Percentiles rank a stretch among this genome's conserved stretches.
Conservation (phyloP, 2,329 filamentous ascomycete species). For the Aspergillus pseudoglaucus region DNA sequence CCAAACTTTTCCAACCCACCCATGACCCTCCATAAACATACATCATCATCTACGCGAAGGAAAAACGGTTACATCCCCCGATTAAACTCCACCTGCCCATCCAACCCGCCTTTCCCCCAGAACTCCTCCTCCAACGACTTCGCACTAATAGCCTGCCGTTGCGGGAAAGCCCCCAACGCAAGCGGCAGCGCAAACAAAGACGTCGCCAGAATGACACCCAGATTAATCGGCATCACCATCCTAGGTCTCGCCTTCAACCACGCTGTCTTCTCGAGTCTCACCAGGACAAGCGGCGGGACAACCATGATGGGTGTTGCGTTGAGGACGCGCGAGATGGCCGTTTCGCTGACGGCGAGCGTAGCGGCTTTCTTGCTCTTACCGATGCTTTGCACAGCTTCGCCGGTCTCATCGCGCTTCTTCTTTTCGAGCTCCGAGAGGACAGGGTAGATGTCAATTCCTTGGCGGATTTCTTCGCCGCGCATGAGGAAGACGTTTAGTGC, state of each 20-base stretch:
- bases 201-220: constrained; percentile 78
- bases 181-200: constrained; percentile 84
- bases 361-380: constrained; percentile 87
- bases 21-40: too few relatives aligned
- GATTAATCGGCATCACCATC: constrained; percentile 73
- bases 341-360: constrained; percentile 83
- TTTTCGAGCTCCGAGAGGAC: constrained; percentile 67
- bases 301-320: constrained; percentile 98
- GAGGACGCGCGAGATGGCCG: constrained; percentile 80
- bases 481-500: constrained; percentile 95
- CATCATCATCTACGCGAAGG: background rate
- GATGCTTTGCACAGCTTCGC: constrained; percentile 62
- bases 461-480: constrained; percentile 90
- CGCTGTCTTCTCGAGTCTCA: constrained; percentile 72
- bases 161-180: constrained; percentile 86
- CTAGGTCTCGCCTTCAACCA: constrained; percentile 75
- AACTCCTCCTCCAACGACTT: constrained; percentile 79
- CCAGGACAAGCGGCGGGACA: constrained; percentile 77
- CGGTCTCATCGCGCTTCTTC: constrained; percentile 55
- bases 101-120: constrained; percentile 68
- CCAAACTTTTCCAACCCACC: too few relatives aligned
- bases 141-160: constrained; percentile 74
- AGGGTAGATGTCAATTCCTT: constrained; percentile 87
- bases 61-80: constrained; percentile 65
- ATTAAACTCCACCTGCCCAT: constrained; percentile 90